Conservation (phyloP, 371 early-diverging fungal genomes). For the Furculomyces boomerangus region DNA sequence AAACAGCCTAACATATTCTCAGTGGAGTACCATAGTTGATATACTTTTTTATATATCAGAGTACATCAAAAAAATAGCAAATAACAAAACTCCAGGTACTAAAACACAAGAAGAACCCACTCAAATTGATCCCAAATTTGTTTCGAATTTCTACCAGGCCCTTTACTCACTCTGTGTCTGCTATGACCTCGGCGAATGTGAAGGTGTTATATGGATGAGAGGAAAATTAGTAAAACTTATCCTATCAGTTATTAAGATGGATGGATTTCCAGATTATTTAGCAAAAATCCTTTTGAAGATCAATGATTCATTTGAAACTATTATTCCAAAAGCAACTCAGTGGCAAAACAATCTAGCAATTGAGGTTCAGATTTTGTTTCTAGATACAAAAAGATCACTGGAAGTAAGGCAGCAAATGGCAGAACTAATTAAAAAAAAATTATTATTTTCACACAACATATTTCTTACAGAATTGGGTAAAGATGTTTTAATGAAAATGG, state of each 20-base stretch:
- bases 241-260: background rate
- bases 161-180: background rate
- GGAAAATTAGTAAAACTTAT: background rate
- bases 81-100: background rate
- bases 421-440: background rate
- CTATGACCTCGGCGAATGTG: background rate
- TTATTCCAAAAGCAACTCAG: background rate
- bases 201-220: background rate
- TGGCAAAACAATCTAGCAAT: background rate
- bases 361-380: background rate
- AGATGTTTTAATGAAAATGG: background rate
- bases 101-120: too few species aligned
- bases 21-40: background rate
- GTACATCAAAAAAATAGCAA: background rate
- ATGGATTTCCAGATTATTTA: background rate
- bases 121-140: background rate
- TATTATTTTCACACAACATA: background rate
- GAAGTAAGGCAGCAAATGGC: background rate
- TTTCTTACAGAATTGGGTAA: background rate
- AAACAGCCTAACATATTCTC: background rate
- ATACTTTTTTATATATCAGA: background rate
- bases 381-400: background rate
- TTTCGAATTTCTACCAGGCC: background rate
- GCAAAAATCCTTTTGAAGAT: background rate
- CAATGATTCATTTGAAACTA: background rate